These are phyloP conservation scores for Russula abietina DNA, from an alignment of 768 basidiomycete genomes.

Conservation along the genomic window DNA sequence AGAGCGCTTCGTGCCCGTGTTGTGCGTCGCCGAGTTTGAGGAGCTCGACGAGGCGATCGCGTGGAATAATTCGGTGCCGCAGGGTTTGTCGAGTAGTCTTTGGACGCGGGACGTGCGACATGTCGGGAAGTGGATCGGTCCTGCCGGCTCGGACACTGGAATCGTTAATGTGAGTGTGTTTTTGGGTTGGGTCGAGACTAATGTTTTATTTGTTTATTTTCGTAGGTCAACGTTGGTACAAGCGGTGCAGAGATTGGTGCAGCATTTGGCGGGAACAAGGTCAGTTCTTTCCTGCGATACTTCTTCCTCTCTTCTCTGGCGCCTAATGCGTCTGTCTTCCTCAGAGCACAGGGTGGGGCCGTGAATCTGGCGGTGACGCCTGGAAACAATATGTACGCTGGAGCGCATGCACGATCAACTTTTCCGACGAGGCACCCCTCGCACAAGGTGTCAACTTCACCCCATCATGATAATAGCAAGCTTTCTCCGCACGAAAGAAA, in stretches of 20 bases:
- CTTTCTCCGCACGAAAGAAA: not conserved
- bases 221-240: slow-evolving; percentile 59
- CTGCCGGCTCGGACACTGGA: slow-evolving; percentile 82
- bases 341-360: slow-evolving; percentile 87
- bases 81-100: slow-evolving; percentile 86
- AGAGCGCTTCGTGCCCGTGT: slow-evolving; percentile 85
- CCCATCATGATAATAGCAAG: slow-evolving; percentile 30
- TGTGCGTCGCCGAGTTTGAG: slow-evolving; percentile 83
- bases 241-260: slow-evolving; percentile 74
- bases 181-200: not conserved
- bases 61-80: slow-evolving; percentile 88
- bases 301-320: too few relatives aligned
- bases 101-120: slow-evolving; percentile 85
- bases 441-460: slow-evolving; percentile 91
- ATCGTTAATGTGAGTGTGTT: slow-evolving; percentile 73
- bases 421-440: slow-evolving; percentile 79
- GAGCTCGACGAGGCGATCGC: slow-evolving; percentile 78
- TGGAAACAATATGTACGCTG: slow-evolving; percentile 97
- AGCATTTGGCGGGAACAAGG: slow-evolving; percentile 94
- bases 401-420: slow-evolving; percentile 91
- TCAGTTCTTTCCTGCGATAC: slow-evolving; percentile 25
- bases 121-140: slow-evolving; percentile 89
- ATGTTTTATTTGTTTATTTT: slow-evolving; percentile 8
- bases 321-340: not conserved
- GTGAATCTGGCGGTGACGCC: slow-evolving; percentile 96